These are phyloP conservation scores for Inga oerstediana DNA, from an alignment of 306 rosid genomes.

Conservation along the genomic window DNA sequence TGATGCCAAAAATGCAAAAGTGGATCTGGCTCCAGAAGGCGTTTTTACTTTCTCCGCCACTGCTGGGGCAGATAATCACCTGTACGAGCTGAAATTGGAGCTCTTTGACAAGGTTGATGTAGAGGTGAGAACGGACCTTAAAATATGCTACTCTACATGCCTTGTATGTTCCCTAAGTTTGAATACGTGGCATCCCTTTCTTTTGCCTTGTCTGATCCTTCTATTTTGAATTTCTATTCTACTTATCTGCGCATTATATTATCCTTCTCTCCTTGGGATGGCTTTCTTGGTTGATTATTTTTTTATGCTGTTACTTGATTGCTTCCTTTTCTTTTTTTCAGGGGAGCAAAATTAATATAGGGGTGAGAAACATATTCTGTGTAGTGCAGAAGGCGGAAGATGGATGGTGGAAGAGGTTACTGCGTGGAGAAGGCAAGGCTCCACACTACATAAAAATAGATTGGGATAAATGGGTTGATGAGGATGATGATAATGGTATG, in stretches of 20 bases:
- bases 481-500: conserved; percentile 43
- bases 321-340: conserved; percentile 16
- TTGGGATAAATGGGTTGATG: conserved; percentile 1
- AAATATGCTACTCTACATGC: no score
- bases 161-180: not conserved
- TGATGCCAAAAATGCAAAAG: conserved; percentile 81
- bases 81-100: conserved; percentile 75
- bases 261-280: not conserved
- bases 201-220: not conserved
- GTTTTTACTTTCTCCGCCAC: conserved; percentile 68
- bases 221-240: not conserved
- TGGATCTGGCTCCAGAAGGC: conserved; percentile 89
- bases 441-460: conserved; percentile 40
- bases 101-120: conserved; percentile 91
- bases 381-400: conserved; percentile 69
- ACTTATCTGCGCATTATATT: not conserved
- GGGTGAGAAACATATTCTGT: conserved; percentile 65
- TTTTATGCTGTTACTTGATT: not conserved
- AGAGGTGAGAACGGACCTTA: conserved; percentile 53
- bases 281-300: not conserved
- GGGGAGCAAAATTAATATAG: conserved; percentile 78
- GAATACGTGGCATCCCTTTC: not conserved
- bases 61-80: conserved; percentile 69
- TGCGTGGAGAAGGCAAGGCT: conserved; percentile 64
- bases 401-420: conserved; percentile 70